Evolutionary conservation across 768 basidiomycete genomes (phyloP).

Genomic region (Leccinum disarticulatum): DNA sequence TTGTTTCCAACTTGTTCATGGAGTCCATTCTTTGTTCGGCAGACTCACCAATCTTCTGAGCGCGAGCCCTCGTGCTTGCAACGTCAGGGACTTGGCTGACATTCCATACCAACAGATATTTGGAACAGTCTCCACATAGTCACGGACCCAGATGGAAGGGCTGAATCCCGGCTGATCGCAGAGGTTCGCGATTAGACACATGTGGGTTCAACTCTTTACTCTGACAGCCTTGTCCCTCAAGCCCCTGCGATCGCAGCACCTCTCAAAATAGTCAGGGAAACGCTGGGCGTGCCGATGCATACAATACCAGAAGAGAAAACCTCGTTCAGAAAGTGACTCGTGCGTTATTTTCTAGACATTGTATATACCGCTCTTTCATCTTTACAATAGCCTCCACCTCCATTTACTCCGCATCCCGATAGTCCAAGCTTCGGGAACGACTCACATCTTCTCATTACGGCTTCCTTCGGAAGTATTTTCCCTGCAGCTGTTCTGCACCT

Average conservation of each 20-base stretch:
- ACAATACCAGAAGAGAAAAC: conserved; percentile 58
- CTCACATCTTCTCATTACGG: conserved; percentile 72
- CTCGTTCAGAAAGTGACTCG: conserved; percentile 67
- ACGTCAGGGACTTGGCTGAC: conserved; percentile 8
- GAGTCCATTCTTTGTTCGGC: too few relatives aligned
- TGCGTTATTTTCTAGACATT: conserved; percentile 29
- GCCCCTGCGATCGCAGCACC: conserved; percentile 51
- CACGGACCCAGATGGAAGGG: conserved; percentile 66
- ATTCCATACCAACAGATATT: conserved; percentile 53
- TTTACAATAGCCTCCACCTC: conserved; percentile 42
- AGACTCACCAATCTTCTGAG: not conserved
- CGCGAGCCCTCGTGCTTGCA: not conserved
- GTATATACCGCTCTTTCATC: conserved; percentile 16
- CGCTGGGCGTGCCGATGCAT: conserved; percentile 52
- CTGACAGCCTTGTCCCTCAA: not conserved
- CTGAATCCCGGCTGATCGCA: conserved; percentile 45
- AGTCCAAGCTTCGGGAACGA: conserved; percentile 23
- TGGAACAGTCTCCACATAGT: conserved; percentile 70
- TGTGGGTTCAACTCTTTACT: conserved; percentile 38
- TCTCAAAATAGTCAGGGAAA: conserved; percentile 42
- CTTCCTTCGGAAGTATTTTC: conserved; percentile 90
- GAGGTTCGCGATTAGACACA: conserved; percentile 52
- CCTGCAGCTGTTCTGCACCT: conserved; percentile 56
- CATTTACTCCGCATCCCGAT: conserved; percentile 25
- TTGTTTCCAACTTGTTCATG: not conserved